Conservation (phyloP, 2,329 filamentous ascomycete species). For the Aschersonia sp. region DNA sequence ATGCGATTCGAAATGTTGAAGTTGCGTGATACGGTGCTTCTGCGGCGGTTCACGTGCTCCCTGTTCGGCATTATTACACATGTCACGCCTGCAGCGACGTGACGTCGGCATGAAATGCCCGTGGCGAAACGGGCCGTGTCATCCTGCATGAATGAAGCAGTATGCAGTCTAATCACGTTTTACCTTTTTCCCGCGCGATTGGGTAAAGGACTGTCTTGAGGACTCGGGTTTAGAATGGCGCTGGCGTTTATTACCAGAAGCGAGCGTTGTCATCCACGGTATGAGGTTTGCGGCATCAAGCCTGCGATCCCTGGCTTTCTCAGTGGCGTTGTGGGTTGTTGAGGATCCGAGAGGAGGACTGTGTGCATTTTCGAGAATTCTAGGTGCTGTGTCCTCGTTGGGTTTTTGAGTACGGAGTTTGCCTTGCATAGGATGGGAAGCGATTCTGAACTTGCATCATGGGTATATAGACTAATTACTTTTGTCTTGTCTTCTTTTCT, state of each 20-base stretch:
- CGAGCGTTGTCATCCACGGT: neutral
- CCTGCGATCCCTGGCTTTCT: neutral
- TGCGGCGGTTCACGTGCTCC: constrained; percentile 1
- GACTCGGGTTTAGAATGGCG: neutral
- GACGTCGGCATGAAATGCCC: neutral
- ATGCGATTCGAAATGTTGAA: neutral
- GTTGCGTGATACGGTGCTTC: neutral
- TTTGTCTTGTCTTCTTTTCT: neutral
- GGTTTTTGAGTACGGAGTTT: neutral
- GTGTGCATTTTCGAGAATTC: no score
- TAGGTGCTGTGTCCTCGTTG: no score
- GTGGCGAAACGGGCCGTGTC: neutral
- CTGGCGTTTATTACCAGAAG: neutral
- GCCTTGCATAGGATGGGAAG: neutral
- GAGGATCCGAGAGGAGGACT: no score
- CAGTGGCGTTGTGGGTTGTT: neutral
- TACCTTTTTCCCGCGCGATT: neutral
- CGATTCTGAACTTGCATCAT: neutral
- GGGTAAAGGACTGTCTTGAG: neutral
- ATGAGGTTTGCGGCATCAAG: neutral
- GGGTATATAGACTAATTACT: neutral
- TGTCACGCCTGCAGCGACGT: constrained; percentile 12
- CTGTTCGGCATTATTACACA: constrained; percentile 4
- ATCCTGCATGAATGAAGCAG: neutral
- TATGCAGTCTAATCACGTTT: neutral